Base-by-base conservation (phyloP, 352 stramenopile species). In the Elongisporangium senticosum region DNA sequence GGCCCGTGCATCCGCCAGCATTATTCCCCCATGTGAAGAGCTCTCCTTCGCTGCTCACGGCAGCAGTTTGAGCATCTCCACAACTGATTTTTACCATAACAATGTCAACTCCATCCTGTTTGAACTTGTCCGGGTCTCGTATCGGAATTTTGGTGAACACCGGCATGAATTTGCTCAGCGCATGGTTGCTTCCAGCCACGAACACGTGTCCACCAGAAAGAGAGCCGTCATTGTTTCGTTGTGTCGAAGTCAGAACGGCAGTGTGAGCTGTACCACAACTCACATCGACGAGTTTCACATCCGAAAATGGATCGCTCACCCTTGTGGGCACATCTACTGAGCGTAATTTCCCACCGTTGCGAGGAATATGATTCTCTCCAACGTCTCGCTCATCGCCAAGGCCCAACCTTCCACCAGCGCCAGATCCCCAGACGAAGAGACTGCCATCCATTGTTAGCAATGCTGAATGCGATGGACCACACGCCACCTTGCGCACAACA, bases 11-110 rank as follows among this genome's bases (percentile, higher is more conserved):
- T 0, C 84, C 84, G 48, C 75, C 68, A 2, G 71, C 59, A 49
- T 93, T 93, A 50, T 75, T 89, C 11, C 84, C 84, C 84, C 84
- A 93, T 7, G 82, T 87, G 37, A 84, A 82, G 0, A 93, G 50
- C 59, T 93, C 84, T 0, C 84, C 84, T 19, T 89, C 68, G 5
- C 59, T 61, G 17, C 53, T 87, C 15, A 93, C 74, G 20, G 89
- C 52, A 0, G 82, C 82, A 0, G 84, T 90, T 50, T 92, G 82
- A 0, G 78, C 75, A 40, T 77, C 76, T 2, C 84, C 84, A 57
- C 84, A 93, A 26, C 82, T 85, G 1, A 87, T 71, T 14, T 78
- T 75, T 2, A 51, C 57, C 5, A 81, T 63, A 28, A 67, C 58
- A 2, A 85, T 50, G 3, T 14, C 22, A 13, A 28, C 65, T 7